A percentile compares a stretch with the other conserved stretches of the same genome.
These are phyloP conservation scores for Singerocomus rubriflavus DNA, from an alignment of 1,284 basidiomycete species.

Conservation along the genomic window DNA sequence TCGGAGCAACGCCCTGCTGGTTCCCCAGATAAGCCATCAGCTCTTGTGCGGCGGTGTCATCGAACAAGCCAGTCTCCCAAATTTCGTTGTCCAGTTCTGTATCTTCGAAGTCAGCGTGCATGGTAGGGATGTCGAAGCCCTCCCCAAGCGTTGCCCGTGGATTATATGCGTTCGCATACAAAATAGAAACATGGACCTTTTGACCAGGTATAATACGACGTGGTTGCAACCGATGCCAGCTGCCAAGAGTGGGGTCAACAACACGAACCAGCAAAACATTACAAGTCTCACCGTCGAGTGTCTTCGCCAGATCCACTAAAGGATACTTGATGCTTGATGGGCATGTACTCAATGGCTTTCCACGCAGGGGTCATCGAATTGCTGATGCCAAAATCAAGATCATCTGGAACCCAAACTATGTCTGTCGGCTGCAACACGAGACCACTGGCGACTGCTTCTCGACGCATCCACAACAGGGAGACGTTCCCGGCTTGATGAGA, in stretches of 20 bases:
- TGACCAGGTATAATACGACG: constrained; percentile 33
- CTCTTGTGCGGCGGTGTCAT: constrained; percentile 18
- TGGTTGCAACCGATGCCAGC: constrained; percentile 19
- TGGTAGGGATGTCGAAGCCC: constrained; percentile 25
- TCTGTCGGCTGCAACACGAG: constrained; percentile 23
- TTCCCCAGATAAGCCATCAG: constrained; percentile 13
- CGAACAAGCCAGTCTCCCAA: constrained; percentile 30
- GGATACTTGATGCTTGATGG: constrained; percentile 29
- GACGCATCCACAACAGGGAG: constrained; percentile 30
- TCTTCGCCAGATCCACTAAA: constrained; percentile 12
- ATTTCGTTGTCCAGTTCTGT: constrained; percentile 3
- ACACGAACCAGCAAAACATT: background rate
- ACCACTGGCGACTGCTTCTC: constrained; percentile 22
- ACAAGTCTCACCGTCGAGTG: constrained; percentile 16
- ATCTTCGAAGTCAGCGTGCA: constrained; percentile 7
- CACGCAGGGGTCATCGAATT: constrained; percentile 22
- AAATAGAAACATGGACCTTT: constrained; percentile 29
- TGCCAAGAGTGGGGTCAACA: constrained; percentile 7
- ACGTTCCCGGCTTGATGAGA: constrained; percentile 23
- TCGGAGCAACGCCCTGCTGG: constrained; percentile 13
- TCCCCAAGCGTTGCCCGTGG: constrained; percentile 26
- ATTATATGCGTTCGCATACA: constrained; percentile 26
- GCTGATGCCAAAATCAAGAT: constrained; percentile 20
- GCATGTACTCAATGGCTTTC: constrained; percentile 25
- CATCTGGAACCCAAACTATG: constrained; percentile 27